Evolutionary conservation across 2,329 filamentous ascomycete genomes (phyloP), one percentile per base, ranked within the genome.

Genomic region (Penicillium crustosum): DNA sequence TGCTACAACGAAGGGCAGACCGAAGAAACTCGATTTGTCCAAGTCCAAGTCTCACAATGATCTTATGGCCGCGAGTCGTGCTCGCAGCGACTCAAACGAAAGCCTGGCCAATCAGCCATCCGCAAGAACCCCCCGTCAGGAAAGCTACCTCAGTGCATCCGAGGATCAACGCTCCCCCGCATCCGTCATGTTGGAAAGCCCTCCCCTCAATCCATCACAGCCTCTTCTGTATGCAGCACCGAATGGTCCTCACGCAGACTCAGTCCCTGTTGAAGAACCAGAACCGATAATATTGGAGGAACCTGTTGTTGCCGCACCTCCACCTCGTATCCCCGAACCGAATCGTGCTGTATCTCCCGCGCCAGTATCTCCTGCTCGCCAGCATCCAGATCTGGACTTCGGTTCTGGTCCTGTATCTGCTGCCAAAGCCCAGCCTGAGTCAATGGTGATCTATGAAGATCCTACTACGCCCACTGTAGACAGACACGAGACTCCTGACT

Each of bases 151-250:
- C 4, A 78, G 79, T 52, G 80, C 82, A 29, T 83, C 82, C 61
- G 82, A 84, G 67, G 82, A 83, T 60, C 81, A 81, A 1, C 79
- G 80, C 53, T 76, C 70, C 3, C 69, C 66, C 43, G 54, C 57
- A 19, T 57, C 62, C 23, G 25, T 63, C 12, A 45, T 62, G 23
- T 42, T 68, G 42, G 66, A 66, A 41, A 68, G 67, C 19, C 65
- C 65, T 23, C 61, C 58, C 3, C 59, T 67, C 41, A 47, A 57
- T 45, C 57, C 60, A 21, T 61, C 62, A 13, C 60, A 63, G 6
- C 47, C 39, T 31, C 31, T 53, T 33, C 23, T 53, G 7, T 41
- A 55, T 12, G 49, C 56, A 19, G 53, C 45, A 8, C 33, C 38
- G 3, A 6, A 48, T 60, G 42, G 38, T 5, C 53, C 58, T 39